Evolutionary conservation across 441 rosid species (phyloP), one percentile per base, ranked within the genome.

Genomic region (Isatis lusitanica): DNA sequence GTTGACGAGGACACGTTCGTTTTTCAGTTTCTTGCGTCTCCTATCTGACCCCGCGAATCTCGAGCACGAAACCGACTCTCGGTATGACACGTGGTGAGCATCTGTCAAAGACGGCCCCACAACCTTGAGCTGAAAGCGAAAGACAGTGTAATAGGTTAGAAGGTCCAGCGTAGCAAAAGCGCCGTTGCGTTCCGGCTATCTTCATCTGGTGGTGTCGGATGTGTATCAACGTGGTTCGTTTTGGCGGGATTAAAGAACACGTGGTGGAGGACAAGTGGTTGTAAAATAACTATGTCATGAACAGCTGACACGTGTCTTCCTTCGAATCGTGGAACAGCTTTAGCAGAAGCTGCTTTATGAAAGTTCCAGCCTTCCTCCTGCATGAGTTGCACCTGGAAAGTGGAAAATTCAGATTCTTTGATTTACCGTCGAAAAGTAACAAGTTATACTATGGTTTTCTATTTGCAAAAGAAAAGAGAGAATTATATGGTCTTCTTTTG

Each of bases 311-410:
- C 66, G 59, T 73, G 63, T 36, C 24, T 8, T 10, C 1, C 0
- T 56, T 24, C 16, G 7, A 63, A 18, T 72, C 18, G 55, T 46
- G 15, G 15, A 28, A 55, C 59, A 36, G 63, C 56, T 55, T 50
- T 31, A 31, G 55, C 10, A 42, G 7, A n/a, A 40, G 68, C 18
- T 48, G 53, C 38, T 28, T 48, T 59, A 12, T 42, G 63, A 50
- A 33, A 38, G 52, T 74, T 66, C 10, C 16, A 2, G 40, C 18
- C 17, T 74, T 67, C 7, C 9, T 13, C 60, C 58, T 75, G 79
- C 79, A 75, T 75, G 79, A 69, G 9, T 63, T 56, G 79, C 79
- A 69, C 46, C 66, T 75, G 79, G 75, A 75, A 63, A 75, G 74
- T 57, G 17, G 16, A 16, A 35, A 46, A 17, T 0, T 7, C 21